A percentile compares a stretch with the other conserved stretches of the same genome.
phyloP scores from a whole-genome alignment of 2,329 filamentous ascomycete species.

The Fusarium lyarnte region DNA sequence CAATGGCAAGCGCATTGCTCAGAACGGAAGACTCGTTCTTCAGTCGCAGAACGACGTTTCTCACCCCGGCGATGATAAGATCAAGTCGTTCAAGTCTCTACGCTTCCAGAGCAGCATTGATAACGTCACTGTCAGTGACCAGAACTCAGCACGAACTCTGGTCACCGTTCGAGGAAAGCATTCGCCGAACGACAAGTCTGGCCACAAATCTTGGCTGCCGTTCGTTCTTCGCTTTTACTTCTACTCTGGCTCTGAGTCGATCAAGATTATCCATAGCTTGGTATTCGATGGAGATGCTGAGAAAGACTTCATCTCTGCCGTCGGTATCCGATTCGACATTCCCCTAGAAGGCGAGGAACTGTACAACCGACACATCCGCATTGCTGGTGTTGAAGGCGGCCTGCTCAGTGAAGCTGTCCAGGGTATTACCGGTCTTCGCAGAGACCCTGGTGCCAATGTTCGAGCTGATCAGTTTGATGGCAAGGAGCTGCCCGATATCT shows the following conservation, averaged over 20 bases:
- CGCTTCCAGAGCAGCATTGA: slow-evolving; percentile 62
- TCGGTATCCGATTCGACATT: slow-evolving; percentile 65
- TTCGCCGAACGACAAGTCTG: slow-evolving; percentile 43
- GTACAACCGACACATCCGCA: slow-evolving; percentile 67
- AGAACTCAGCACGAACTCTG: slow-evolving; percentile 48
- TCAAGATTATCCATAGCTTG: slow-evolving; percentile 65
- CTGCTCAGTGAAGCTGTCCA: slow-evolving; percentile 67
- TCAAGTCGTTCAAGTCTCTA: slow-evolving; percentile 51
- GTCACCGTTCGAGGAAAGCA: slow-evolving; percentile 57
- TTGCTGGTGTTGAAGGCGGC: slow-evolving; percentile 65
- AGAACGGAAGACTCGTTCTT: slow-evolving; percentile 62
- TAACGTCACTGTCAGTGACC: slow-evolving; percentile 59
- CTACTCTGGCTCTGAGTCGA: slow-evolving; percentile 64
- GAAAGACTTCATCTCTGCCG: slow-evolving; percentile 61
- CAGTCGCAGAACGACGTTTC: slow-evolving; percentile 61
- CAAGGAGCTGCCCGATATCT: slow-evolving; percentile 52
- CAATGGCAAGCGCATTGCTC: slow-evolving; percentile 54
- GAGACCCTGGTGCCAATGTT: slow-evolving; percentile 61
- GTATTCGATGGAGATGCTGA: slow-evolving; percentile 61
- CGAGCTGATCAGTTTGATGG: slow-evolving; percentile 62
- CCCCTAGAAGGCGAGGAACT: slow-evolving; percentile 62
- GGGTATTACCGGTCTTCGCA: slow-evolving; percentile 66
- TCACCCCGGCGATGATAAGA: slow-evolving; percentile 35
- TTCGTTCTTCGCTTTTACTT: slow-evolving; percentile 65
- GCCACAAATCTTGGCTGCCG: slow-evolving; percentile 59